These are phyloP conservation scores for Chaetomium sp. DNA, from an alignment of 2,329 filamentous ascomycete genomes.

Conservation along the genomic window DNA sequence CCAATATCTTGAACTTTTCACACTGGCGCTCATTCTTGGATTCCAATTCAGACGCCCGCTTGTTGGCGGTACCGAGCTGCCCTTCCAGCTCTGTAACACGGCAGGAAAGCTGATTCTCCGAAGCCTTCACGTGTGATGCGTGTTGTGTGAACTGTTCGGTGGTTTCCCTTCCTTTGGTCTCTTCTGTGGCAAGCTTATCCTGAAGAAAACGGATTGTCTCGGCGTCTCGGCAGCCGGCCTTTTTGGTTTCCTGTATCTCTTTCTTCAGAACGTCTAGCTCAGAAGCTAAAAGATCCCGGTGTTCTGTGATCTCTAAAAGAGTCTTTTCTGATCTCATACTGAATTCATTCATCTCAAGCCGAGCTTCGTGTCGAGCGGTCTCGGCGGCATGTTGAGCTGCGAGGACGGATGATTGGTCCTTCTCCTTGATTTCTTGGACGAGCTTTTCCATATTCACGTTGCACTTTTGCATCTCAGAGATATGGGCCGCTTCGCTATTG, in stretches of 20 bases:
- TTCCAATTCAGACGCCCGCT: slow-evolving; percentile 3
- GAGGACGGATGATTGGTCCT: slow-evolving; percentile 14
- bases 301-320: slow-evolving; percentile 22
- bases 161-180: neutral
- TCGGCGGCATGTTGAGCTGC: slow-evolving; percentile 24
- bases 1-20: slow-evolving; percentile 4
- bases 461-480: slow-evolving; percentile 17
- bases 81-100: slow-evolving; percentile 4
- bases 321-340: slow-evolving; percentile 24
- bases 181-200: slow-evolving; percentile 4
- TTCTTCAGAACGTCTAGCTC: slow-evolving; percentile 26
- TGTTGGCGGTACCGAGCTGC: slow-evolving; percentile 7
- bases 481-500: slow-evolving; percentile 10
- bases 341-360: slow-evolving; percentile 24
- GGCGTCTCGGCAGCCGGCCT: slow-evolving; percentile 1
- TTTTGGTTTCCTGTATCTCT: slow-evolving; percentile 16
- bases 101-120: neutral
- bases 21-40: slow-evolving; percentile 5
- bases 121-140: neutral
- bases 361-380: slow-evolving; percentile 28
- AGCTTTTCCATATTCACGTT: slow-evolving; percentile 15
- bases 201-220: slow-evolving; percentile 11
- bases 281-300: slow-evolving; percentile 22
- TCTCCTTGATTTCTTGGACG: slow-evolving; percentile 16
- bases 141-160: slow-evolving; percentile 9